Percentiles rank a stretch among this genome's conserved stretches.
phyloP scores from a whole-genome alignment of 2,329 filamentous ascomycete species.

The Aspergillus sp. region DNA sequence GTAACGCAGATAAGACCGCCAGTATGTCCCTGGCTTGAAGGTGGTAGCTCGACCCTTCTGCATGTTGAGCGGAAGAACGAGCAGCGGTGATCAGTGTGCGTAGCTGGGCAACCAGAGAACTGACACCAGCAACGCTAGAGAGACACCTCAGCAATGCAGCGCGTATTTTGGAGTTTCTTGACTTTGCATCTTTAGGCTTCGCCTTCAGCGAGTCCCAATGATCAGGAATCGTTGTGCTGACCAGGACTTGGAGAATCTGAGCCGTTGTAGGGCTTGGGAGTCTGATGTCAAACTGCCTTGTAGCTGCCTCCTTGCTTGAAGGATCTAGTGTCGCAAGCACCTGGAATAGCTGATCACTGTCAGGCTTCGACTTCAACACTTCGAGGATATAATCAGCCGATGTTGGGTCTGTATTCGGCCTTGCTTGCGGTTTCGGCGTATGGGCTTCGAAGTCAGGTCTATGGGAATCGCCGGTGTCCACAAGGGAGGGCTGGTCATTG shows the following conservation, averaged over 20 bases:
- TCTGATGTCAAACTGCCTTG: slow-evolving; percentile 46
- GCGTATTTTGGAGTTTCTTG: slow-evolving; percentile 17
- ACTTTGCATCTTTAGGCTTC: slow-evolving; percentile 8
- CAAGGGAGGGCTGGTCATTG: slow-evolving; percentile 11
- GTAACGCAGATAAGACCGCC: slow-evolving; percentile 27
- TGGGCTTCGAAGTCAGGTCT: slow-evolving; percentile 4
- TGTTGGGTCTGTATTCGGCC: slow-evolving; percentile 11
- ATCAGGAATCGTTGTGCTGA: slow-evolving; percentile 66
- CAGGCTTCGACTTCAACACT: slow-evolving; percentile 32
- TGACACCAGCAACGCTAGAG: slow-evolving; percentile 65
- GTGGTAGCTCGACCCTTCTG: slow-evolving; percentile 25
- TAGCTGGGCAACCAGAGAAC: slow-evolving; percentile 63
- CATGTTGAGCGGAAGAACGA: slow-evolving; percentile 15
- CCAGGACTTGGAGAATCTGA: slow-evolving; percentile 65
- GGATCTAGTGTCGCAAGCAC: slow-evolving; percentile 29
- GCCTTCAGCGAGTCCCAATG: slow-evolving; percentile 61
- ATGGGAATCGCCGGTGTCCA: slow-evolving; percentile 6
- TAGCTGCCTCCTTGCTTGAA: slow-evolving; percentile 12
- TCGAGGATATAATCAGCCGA: slow-evolving; percentile 26
- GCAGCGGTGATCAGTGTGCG: slow-evolving; percentile 44
- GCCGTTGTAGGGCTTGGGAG: slow-evolving; percentile 58
- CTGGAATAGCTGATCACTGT: slow-evolving; percentile 20
- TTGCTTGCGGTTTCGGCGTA: slow-evolving; percentile 6
- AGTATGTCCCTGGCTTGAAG: slow-evolving; percentile 27
- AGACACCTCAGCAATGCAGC: slow-evolving; percentile 54